Base-by-base conservation (phyloP, 306 rosid species). In the Vigna radiata region DNA sequence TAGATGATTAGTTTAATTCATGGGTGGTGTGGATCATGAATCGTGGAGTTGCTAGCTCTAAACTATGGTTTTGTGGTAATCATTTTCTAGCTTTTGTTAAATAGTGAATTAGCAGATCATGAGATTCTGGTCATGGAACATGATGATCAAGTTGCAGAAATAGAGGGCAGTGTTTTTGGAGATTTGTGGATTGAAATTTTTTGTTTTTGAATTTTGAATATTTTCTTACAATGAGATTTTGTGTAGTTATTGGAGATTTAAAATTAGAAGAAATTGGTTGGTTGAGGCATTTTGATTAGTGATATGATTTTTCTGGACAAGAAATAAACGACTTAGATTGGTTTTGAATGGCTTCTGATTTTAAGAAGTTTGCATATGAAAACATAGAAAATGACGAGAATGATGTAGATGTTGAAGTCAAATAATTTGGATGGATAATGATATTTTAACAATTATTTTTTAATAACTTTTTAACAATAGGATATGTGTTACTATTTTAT, bases 271-370 rank as follows among this genome's bases (percentile, higher is more conserved):
- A 47, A 29, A 52, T 46, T 53, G 46, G 3, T 41, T 41, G 46
- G 46, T 41, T 2, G 46, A 41, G 46, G 1, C 13, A 41, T 41
- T 41, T 41, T 41, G 46, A 41, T 41, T 8, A 41, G 10, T 41
- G 46, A 41, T 41, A 41, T 41, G 13, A 1, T 41, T 41, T 41
- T 44, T 44, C 46, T 21, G 74, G 82, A 70, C 70, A 33, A 64
- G 2, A 71, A 70, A 21, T 31, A 70, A 82, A 70, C 63, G 29
- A 49, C 0, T 62, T 36, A 75, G 85, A 85, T 82, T 36, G 49
- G 52, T 6, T 77, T 82, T 56, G 61, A 64, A 46, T 71, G 85
- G 85, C 67, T 37, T 62, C 19, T 53, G 73, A 82, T 69, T 75
- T 75, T 12, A 56, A 69, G 7, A 9, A 12, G 8, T 12, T 25